Evolutionary conservation across 345 rosid species (phyloP).

Genomic region (Aurinia saxatilis): DNA sequence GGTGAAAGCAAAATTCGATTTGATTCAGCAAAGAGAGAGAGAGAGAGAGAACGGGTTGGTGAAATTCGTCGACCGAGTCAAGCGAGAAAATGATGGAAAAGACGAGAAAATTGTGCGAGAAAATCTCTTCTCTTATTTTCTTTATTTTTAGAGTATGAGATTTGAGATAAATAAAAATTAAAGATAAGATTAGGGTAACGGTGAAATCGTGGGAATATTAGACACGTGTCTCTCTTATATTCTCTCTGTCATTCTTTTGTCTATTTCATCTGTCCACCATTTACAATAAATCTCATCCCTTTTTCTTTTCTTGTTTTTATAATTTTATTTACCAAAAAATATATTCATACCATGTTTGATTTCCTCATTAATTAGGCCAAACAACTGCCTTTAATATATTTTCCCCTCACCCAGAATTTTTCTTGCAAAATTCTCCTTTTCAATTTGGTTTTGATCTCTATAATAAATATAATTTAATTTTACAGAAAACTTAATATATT

Average conservation of each 20-base stretch:
- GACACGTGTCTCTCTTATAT: conserved; percentile 35
- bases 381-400: background rate
- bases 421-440: too few species aligned
- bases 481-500: too few species aligned
- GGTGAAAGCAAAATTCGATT: conserved; percentile 16
- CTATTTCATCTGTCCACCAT: conserved; percentile 28
- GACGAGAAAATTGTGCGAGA: conserved; percentile 19
- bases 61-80: conserved; percentile 31
- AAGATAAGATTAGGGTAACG: conserved; percentile 25
- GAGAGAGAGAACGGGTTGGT: conserved; percentile 23
- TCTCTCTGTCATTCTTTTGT: conserved; percentile 20
- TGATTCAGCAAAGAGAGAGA: background rate
- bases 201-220: conserved; percentile 22
- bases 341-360: background rate
- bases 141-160: conserved; percentile 16
- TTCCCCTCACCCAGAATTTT: too few species aligned
- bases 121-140: background rate
- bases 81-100: conserved; percentile 30
- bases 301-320: background rate
- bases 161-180: background rate
- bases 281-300: background rate
- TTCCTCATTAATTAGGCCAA: background rate
- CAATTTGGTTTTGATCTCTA: too few species aligned
- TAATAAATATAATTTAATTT: too few species aligned
- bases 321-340: background rate